Evolutionary conservation across 805 yeast genomes (phyloP).

Genomic region (Candida chilensis): DNA sequence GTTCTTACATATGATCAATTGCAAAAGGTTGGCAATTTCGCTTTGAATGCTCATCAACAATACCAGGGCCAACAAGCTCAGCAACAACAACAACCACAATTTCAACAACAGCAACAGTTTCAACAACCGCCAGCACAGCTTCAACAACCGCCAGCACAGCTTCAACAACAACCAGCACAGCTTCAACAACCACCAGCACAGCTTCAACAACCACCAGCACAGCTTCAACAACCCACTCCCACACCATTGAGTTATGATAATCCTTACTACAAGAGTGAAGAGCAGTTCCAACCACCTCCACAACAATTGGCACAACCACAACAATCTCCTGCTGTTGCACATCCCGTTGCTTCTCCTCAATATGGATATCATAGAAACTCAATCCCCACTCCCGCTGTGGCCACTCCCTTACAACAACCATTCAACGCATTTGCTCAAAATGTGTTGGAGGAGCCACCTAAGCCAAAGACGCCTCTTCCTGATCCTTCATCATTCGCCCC

Average conservation of each 20-base stretch:
- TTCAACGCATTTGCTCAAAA: conserved; percentile 1
- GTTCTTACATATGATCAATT: conserved; percentile 1
- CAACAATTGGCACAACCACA: neutral
- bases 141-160: conserved; percentile 1
- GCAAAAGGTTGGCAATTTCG: neutral
- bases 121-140: conserved; percentile 1
- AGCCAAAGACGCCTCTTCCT: conserved; percentile 14
- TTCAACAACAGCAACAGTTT: conserved; percentile 5
- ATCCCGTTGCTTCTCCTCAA: too few species aligned
- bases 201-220: neutral
- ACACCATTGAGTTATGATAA: neutral
- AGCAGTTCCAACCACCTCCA: neutral
- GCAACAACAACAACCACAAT: conserved; percentile 2
- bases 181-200: conserved; percentile 2
- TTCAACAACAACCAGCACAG: neutral
- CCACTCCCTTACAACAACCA: too few species aligned
- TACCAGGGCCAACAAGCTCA: conserved; percentile 4
- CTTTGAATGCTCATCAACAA: conserved; percentile 1
- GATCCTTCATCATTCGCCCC: conserved; percentile 28
- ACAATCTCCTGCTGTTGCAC: conserved; percentile 1
- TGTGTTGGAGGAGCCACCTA: conserved; percentile 3
- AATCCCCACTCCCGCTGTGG: too few species aligned
- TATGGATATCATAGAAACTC: too few species aligned
- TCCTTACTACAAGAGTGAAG: neutral
- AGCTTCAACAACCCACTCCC: conserved; percentile 2